phyloP scores from a whole-genome alignment of 2,329 filamentous ascomycete species.

The Neonectria coccinea region DNA sequence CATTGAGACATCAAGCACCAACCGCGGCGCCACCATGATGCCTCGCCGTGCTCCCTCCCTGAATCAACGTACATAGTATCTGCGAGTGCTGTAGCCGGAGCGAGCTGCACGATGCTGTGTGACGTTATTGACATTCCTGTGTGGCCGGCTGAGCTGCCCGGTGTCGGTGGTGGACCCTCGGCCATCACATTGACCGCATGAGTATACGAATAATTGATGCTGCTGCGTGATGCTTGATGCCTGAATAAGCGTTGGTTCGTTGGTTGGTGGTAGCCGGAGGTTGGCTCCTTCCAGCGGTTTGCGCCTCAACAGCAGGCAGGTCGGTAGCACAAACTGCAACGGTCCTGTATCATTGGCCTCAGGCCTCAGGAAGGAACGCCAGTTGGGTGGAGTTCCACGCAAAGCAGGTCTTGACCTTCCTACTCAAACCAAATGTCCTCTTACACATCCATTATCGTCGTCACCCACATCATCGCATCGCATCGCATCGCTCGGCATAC shows the following conservation, averaged over 20 bases:
- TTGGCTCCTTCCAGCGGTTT: conserved; percentile 11
- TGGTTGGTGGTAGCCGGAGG: conserved; percentile 1
- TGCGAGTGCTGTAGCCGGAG: background rate
- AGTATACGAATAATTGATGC: background rate
- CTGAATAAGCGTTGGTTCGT: no score
- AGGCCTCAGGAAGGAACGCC: background rate
- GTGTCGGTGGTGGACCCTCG: conserved; percentile 2
- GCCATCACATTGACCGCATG: background rate
- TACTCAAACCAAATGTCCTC: conserved; percentile 9
- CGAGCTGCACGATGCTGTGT: conserved; percentile 4
- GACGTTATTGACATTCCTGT: conserved; percentile 18
- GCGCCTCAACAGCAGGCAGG: conserved; percentile 1
- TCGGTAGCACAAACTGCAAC: background rate
- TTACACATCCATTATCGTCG: conserved; percentile 6
- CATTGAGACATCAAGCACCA: conserved; percentile 22
- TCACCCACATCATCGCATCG: conserved; percentile 29
- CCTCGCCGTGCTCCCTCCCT: conserved; percentile 23
- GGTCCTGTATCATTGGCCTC: background rate
- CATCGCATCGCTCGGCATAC: conserved; percentile 10
- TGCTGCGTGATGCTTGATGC: background rate
- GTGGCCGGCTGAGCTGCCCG: conserved; percentile 14
- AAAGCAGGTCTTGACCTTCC: background rate
- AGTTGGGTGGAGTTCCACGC: conserved; percentile 9
- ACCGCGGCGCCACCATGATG: conserved; percentile 31
- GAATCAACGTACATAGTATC: background rate